A percentile compares a stretch with the other conserved stretches of the same genome.
Conservation (phyloP, 768 basidiomycete genomes). For the Serendipita vermifera region DNA sequence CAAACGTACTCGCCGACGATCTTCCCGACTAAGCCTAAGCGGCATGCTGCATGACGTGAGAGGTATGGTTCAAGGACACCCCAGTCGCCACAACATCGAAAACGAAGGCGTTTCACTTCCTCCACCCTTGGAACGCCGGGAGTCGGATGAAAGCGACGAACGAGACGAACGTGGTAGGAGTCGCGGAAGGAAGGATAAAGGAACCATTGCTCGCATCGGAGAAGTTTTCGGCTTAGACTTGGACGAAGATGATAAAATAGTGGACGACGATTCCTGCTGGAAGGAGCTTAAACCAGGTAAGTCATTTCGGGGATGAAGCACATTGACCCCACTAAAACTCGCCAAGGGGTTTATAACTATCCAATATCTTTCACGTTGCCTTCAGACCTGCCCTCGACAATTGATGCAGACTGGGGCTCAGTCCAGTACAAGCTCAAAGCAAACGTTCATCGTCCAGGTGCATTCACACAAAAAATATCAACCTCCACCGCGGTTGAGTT, state of each 20-base stretch:
- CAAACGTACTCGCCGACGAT: neutral
- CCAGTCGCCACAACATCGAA: neutral
- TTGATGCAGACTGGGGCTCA: slow-evolving; percentile 61
- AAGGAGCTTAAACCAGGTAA: slow-evolving; percentile 79
- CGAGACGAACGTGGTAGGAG: neutral
- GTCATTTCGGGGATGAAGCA: too few species aligned
- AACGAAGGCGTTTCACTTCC: neutral
- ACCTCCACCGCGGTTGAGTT: slow-evolving; percentile 61
- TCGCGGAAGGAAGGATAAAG: neutral
- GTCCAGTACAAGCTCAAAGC: slow-evolving; percentile 74
- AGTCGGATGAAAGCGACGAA: neutral
- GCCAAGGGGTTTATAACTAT: slow-evolving; percentile 75
- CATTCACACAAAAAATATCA: slow-evolving; percentile 58
- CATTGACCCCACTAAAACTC: neutral
- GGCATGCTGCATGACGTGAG: slow-evolving; percentile 1
- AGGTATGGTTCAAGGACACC: neutral
- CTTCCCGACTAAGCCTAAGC: neutral
- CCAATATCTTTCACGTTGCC: slow-evolving; percentile 88
- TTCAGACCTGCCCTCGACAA: slow-evolving; percentile 58
- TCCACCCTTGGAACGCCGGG: neutral
- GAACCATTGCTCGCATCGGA: slow-evolving; percentile 7
- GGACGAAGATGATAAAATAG: slow-evolving; percentile 22
- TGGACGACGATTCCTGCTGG: slow-evolving; percentile 35
- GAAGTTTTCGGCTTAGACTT: slow-evolving; percentile 14
- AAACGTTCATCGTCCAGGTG: slow-evolving; percentile 68